Evolutionary conservation across 1,284 basidiomycete genomes (phyloP).

Genomic region (Austroboletus niveus): DNA sequence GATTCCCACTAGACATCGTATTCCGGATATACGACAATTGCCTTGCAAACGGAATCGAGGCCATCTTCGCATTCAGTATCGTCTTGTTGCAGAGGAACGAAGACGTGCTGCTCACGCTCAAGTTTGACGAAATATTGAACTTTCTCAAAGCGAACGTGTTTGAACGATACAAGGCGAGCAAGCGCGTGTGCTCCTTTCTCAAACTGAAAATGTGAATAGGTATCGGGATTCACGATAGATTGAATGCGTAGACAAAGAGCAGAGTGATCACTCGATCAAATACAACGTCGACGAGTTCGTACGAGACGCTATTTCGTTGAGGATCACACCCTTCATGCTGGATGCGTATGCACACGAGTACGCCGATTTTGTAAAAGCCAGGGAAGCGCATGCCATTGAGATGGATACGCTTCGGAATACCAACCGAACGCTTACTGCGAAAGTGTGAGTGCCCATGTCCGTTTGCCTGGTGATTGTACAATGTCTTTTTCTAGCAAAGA

Average conservation of each 20-base stretch:
- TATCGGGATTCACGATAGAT: constrained; percentile 20
- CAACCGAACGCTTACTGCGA: constrained; percentile 74
- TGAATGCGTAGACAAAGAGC: constrained; percentile 23
- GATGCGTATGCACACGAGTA: constrained; percentile 89
- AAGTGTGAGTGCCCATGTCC: constrained; percentile 61
- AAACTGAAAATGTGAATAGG: not conserved
- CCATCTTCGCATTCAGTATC: constrained; percentile 93
- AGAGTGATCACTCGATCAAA: constrained; percentile 24
- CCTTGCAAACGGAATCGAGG: constrained; percentile 95
- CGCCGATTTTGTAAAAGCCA: constrained; percentile 63
- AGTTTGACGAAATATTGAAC: constrained; percentile 85
- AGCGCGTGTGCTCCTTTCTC: not conserved
- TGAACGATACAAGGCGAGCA: constrained; percentile 69
- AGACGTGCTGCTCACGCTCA: constrained; percentile 69
- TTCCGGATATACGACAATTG: constrained; percentile 95
- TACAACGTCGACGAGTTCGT: constrained; percentile 84
- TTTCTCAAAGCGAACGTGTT: constrained; percentile 83
- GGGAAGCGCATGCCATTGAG: constrained; percentile 78
- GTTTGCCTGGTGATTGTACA: constrained; percentile 1
- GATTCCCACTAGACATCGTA: constrained; percentile 94
- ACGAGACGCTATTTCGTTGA: constrained; percentile 76
- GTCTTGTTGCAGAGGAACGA: constrained; percentile 89
- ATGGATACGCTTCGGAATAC: constrained; percentile 77
- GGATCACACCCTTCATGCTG: constrained; percentile 89
- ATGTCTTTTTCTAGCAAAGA: constrained; percentile 53